Percentiles rank a stretch among this genome's conserved stretches.
These are phyloP conservation scores for Penicillium rolfsii DNA, from an alignment of 2,329 filamentous ascomycete genomes.

Conservation along the genomic window DNA sequence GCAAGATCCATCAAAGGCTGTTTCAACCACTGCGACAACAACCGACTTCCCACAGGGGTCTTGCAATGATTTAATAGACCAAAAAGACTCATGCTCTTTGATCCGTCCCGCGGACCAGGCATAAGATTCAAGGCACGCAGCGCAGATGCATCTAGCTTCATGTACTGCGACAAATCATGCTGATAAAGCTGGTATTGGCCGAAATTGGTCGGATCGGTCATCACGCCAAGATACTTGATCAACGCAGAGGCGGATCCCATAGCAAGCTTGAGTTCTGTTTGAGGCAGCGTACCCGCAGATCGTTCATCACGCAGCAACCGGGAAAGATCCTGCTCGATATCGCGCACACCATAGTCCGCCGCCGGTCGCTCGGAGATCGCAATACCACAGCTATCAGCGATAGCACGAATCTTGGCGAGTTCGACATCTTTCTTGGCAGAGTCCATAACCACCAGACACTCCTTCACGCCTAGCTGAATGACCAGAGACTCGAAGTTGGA, in stretches of 20 bases:
- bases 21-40: slow-evolving; percentile 95
- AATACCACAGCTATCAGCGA: slow-evolving; percentile 89
- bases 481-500: slow-evolving; percentile 96
- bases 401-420: slow-evolving; percentile 80
- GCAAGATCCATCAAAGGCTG: slow-evolving; percentile 90
- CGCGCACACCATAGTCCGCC: slow-evolving; percentile 80
- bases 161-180: slow-evolving; percentile 93
- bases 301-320: slow-evolving; percentile 85
- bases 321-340: slow-evolving; percentile 94
- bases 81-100: slow-evolving; percentile 97
- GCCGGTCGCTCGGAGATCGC: slow-evolving; percentile 79
- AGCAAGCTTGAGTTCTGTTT: slow-evolving; percentile 90
- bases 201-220: slow-evolving; percentile 92
- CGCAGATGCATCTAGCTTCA: slow-evolving; percentile 96
- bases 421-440: slow-evolving; percentile 83
- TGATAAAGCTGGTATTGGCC: slow-evolving; percentile 97
- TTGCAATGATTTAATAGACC: slow-evolving; percentile 97
- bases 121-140: slow-evolving; percentile 94
- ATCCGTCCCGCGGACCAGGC: slow-evolving; percentile 89
- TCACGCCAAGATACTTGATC: slow-evolving; percentile 89
- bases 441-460: slow-evolving; percentile 85
- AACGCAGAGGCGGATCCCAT: slow-evolving; percentile 93
- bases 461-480: slow-evolving; percentile 93
- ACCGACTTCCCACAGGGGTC: slow-evolving; percentile 84
- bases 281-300: slow-evolving; percentile 74